These are phyloP conservation scores for Phytophthora aleatoria DNA, from an alignment of 352 stramenopile species.

Conservation along the genomic window DNA sequence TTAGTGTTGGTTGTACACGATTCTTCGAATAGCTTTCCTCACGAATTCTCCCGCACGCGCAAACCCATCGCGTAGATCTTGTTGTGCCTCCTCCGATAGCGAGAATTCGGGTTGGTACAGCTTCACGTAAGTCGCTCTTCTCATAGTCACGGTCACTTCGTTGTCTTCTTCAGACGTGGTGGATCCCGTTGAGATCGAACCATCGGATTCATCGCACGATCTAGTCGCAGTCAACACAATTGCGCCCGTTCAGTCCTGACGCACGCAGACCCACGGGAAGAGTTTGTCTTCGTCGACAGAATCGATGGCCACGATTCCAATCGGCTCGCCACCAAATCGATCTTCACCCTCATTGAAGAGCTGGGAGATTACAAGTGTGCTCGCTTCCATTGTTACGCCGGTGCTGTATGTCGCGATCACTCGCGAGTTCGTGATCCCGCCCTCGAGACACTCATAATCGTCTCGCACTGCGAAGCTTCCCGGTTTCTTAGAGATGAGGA, in stretches of 20 bases:
- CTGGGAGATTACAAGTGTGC: conserved; percentile 26
- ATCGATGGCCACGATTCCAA: conserved; percentile 28
- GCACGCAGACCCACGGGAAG: conserved; percentile 34
- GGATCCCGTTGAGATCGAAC: neutral
- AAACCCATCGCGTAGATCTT: conserved; percentile 6
- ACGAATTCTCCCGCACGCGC: conserved; percentile 1
- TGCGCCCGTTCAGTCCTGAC: conserved; percentile 19
- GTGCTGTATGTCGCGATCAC: conserved; percentile 20
- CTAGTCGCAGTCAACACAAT: conserved; percentile 18
- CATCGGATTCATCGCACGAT: neutral
- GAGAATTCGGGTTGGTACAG: conserved; percentile 6
- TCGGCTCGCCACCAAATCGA: conserved; percentile 13
- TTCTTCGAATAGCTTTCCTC: conserved; percentile 4
- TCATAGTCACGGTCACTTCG: neutral
- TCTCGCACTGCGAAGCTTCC: conserved; percentile 33
- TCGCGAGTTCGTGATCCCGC: conserved; percentile 17
- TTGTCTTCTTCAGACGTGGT: neutral
- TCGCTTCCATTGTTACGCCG: conserved; percentile 28
- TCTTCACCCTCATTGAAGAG: conserved; percentile 8
- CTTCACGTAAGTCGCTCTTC: conserved; percentile 9
- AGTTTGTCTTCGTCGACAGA: conserved; percentile 39
- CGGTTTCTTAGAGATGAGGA: conserved; percentile 38
- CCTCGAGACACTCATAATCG: conserved; percentile 22
- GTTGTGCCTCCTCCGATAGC: neutral
- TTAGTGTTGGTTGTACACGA: conserved; percentile 3